phyloP scores from a whole-genome alignment of 768 basidiomycete species.

The Mycena filopes region DNA sequence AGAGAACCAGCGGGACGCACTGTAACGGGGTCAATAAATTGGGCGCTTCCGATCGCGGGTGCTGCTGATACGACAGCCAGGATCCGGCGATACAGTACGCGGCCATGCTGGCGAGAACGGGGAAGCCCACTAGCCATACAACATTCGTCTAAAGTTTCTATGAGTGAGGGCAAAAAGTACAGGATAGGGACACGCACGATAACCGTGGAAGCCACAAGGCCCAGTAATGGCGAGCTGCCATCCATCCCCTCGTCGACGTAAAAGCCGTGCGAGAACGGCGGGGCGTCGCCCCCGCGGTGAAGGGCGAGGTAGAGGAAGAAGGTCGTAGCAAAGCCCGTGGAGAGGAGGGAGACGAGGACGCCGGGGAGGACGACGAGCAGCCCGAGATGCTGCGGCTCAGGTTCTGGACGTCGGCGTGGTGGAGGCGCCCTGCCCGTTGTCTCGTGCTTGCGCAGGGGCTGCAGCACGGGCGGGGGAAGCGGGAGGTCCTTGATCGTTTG shows the following conservation, averaged over 20 bases:
- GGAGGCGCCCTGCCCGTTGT: slow-evolving; percentile 8
- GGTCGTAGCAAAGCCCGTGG: slow-evolving; percentile 17
- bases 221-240: slow-evolving; percentile 14
- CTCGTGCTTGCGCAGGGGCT: slow-evolving; percentile 33
- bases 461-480: slow-evolving; percentile 20
- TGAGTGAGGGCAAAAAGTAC: too few species aligned
- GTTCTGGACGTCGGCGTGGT: slow-evolving; percentile 10
- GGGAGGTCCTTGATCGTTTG: slow-evolving; percentile 19
- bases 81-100: slow-evolving; percentile 28
- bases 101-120: slow-evolving; percentile 26
- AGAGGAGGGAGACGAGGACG: slow-evolving; percentile 20
- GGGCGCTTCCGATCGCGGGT: slow-evolving; percentile 15
- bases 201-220: slow-evolving; percentile 17
- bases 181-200: slow-evolving; percentile 32
- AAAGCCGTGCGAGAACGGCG: slow-evolving; percentile 19
- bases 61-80: slow-evolving; percentile 30
- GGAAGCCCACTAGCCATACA: slow-evolving; percentile 20
- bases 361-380: slow-evolving; percentile 30
- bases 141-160: slow-evolving; percentile 27
- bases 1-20: slow-evolving; percentile 14
- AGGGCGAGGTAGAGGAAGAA: slow-evolving; percentile 17
- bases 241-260: slow-evolving; percentile 22
- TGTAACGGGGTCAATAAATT: slow-evolving; percentile 30
- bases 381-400: slow-evolving; percentile 16
- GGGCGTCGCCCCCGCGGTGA: neutral